Evolutionary conservation across 306 rosid genomes (phyloP).

Genomic region (Astragalus membranaceus): DNA sequence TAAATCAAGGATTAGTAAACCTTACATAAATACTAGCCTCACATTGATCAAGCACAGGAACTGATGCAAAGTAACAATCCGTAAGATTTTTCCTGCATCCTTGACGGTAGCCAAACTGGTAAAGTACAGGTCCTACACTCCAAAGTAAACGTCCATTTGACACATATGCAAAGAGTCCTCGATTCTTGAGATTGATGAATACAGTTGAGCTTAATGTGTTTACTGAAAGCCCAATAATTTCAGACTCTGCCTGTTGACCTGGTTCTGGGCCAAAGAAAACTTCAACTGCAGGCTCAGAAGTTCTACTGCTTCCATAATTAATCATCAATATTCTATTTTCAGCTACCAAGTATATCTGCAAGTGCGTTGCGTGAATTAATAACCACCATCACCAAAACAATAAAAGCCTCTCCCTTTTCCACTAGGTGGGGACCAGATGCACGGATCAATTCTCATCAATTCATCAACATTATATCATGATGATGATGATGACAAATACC

Average conservation of each 20-base stretch:
- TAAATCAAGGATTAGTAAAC: constrained; percentile 14
- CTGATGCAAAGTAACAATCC: constrained; percentile 55
- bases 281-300: constrained; percentile 32
- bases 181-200: constrained; percentile 43
- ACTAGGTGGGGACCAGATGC: background rate
- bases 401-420: background rate
- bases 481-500: background rate
- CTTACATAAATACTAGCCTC: constrained; percentile 79
- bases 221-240: constrained; percentile 62
- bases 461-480: background rate
- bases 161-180: constrained; percentile 61
- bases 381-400: background rate
- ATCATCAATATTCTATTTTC: constrained; percentile 59
- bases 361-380: background rate
- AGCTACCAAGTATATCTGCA: constrained; percentile 70
- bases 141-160: constrained; percentile 43
- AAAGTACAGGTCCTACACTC: constrained; percentile 71
- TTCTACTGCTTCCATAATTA: constrained; percentile 31
- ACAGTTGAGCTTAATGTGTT: constrained; percentile 48
- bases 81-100: constrained; percentile 58
- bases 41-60: constrained; percentile 69
- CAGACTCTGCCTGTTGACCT: constrained; percentile 33
- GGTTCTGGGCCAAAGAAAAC: constrained; percentile 44
- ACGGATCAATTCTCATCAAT: background rate
- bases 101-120: constrained; percentile 53